A percentile compares a stretch with the other conserved stretches of the same genome.
Evolutionary conservation across 176 grass and related monocot species (phyloP).

Genomic region (Puya raimondii): DNA sequence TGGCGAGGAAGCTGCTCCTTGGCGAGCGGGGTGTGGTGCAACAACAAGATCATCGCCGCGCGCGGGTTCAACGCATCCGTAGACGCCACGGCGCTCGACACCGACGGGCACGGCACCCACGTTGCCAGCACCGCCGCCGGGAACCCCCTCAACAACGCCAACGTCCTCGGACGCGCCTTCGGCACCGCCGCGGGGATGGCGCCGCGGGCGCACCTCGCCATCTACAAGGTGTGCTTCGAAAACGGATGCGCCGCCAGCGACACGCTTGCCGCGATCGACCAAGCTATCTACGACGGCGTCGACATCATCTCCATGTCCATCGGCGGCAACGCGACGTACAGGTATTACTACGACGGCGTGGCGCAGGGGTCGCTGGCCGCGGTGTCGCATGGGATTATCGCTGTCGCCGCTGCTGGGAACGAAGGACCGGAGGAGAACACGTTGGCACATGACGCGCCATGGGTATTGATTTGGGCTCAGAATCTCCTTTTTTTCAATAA

Average conservation of each 20-base stretch:
- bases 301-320: constrained; percentile 58
- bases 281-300: constrained; percentile 40
- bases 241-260: constrained; percentile 33
- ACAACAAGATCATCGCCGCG: constrained; percentile 57
- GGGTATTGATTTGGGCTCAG: neutral
- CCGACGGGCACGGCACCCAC: constrained; percentile 51
- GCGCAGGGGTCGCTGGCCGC: neutral
- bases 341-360: constrained; percentile 12
- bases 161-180: constrained; percentile 23
- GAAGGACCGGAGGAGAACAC: neutral
- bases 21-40: constrained; percentile 22
- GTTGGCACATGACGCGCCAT: neutral
- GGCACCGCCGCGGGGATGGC: constrained; percentile 43
- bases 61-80: constrained; percentile 6
- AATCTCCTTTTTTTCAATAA: too few relatives aligned
- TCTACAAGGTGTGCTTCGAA: constrained; percentile 54
- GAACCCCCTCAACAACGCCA: constrained; percentile 21
- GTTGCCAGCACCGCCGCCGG: constrained; percentile 38
- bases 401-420: neutral
- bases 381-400: neutral
- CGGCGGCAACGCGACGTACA: constrained; percentile 32
- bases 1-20: constrained; percentile 42
- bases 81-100: constrained; percentile 14
- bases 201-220: constrained; percentile 41
- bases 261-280: constrained; percentile 44